phyloP scores from a whole-genome alignment of 306 rosid genomes.

The Malus orientalis region DNA sequence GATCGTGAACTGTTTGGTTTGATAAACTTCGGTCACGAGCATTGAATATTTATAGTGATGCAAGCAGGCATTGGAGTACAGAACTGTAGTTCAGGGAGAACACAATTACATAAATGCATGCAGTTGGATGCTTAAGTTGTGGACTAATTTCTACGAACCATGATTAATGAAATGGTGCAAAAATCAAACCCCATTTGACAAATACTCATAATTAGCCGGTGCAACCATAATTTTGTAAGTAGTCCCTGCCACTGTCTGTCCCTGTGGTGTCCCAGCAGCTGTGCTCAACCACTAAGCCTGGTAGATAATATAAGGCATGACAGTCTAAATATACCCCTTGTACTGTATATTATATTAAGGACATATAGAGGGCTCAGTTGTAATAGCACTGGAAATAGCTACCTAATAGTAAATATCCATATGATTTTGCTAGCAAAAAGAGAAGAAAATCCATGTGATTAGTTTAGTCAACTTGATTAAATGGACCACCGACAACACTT shows the following conservation, averaged over 20 bases:
- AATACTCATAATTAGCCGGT: slow-evolving; percentile 24
- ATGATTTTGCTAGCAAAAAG: not conserved
- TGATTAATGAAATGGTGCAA: slow-evolving; percentile 11
- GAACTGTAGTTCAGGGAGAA: not conserved
- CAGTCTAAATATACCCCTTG: too few species aligned
- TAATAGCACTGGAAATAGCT: not conserved
- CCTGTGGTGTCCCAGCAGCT: not conserved
- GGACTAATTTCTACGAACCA: not conserved
- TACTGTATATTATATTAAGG: too few species aligned
- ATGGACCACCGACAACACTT: not conserved
- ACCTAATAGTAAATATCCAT: not conserved
- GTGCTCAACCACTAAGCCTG: not conserved
- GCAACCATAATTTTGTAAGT: slow-evolving; percentile 21
- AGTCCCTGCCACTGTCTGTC: slow-evolving; percentile 4
- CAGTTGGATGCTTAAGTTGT: slow-evolving; percentile 22
- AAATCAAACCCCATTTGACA: slow-evolving; percentile 33
- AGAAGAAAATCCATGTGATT: not conserved
- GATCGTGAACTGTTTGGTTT: not conserved
- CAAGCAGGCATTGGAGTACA: not conserved
- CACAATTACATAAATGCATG: slow-evolving; percentile 25
- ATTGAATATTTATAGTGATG: slow-evolving; percentile 34
- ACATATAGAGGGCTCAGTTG: not conserved
- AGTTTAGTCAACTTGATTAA: not conserved
- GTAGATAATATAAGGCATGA: too few species aligned
- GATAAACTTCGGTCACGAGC: not conserved